These are phyloP conservation scores for Sporodiniella umbellata DNA, from an alignment of 371 early-diverging fungal species.

Conservation along the genomic window DNA sequence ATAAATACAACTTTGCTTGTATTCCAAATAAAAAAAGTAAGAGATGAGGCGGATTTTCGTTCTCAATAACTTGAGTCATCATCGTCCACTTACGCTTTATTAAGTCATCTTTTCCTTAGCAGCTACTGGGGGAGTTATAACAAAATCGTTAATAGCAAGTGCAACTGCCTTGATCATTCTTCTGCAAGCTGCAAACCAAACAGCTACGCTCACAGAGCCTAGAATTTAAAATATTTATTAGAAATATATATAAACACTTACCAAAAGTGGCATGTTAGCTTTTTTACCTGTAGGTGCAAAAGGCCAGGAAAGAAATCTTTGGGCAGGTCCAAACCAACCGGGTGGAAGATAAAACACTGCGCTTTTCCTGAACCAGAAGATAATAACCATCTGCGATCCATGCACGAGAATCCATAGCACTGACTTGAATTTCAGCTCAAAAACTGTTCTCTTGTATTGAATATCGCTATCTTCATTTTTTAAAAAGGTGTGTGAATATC, in stretches of 20 bases:
- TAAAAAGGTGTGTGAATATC: too few species aligned
- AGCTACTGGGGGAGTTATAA: slow-evolving; percentile 14
- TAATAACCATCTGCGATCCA: slow-evolving; percentile 65
- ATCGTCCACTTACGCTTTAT: not conserved
- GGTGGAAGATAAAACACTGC: slow-evolving; percentile 82
- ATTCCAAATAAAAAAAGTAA: too few species aligned
- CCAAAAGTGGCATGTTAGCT: not conserved
- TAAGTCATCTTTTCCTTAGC: slow-evolving; percentile 13
- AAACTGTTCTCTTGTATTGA: slow-evolving; percentile 64
- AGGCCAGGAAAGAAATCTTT: slow-evolving; percentile 69
- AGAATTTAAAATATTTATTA: not conserved
- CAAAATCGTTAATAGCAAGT: slow-evolving; percentile 34
- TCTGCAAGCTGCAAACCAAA: slow-evolving; percentile 74
- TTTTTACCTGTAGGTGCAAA: slow-evolving; percentile 73
- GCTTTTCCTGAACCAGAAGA: slow-evolving; percentile 64
- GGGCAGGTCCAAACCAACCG: slow-evolving; percentile 84
- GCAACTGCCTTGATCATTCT: slow-evolving; percentile 43
- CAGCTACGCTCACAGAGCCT: slow-evolving; percentile 72
- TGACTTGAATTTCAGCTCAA: slow-evolving; percentile 76
- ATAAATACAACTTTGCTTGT: too few species aligned
- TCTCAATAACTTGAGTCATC: not conserved
- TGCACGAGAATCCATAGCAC: slow-evolving; percentile 70
- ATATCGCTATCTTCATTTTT: slow-evolving; percentile 54
- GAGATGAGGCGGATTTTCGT: too few species aligned
- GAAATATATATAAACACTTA: not conserved